Percentiles rank a stretch among this genome's conserved stretches.
These are phyloP conservation scores for Mycena pura DNA, from an alignment of 768 basidiomycete species.

Conservation along the genomic window DNA sequence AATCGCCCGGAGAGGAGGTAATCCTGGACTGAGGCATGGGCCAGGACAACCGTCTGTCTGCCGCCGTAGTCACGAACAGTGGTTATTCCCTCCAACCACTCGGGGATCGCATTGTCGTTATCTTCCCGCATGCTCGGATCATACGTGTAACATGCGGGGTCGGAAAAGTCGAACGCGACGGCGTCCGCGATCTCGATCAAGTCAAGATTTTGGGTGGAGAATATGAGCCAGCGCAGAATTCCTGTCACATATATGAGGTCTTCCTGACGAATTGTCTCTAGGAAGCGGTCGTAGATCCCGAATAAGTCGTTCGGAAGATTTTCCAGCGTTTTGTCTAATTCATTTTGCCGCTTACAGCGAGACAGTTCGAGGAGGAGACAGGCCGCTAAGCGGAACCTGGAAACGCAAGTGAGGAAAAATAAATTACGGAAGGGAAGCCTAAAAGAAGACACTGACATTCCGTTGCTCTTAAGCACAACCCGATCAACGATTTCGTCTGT, in stretches of 20 bases:
- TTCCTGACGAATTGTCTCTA: neutral
- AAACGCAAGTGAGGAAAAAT: neutral
- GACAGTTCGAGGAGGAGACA: constrained; percentile 11
- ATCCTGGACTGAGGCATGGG: constrained; percentile 9
- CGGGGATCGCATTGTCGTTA: neutral
- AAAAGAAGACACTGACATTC: no score
- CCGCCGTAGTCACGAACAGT: neutral
- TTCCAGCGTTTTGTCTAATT: constrained; percentile 1
- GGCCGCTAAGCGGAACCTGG: constrained; percentile 4
- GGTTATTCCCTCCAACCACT: constrained; percentile 5
- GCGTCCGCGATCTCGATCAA: neutral
- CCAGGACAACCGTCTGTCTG: neutral
- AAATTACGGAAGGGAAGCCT: no score
- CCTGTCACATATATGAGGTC: neutral
- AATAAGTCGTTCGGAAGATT: constrained; percentile 11
- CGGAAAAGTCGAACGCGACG: constrained; percentile 6
- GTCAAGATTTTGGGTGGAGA: neutral
- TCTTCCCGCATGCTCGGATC: neutral
- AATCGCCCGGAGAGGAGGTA: neutral
- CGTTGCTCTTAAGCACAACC: no score
- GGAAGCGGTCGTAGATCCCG: constrained; percentile 15
- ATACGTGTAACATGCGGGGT: neutral
- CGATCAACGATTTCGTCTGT: no score
- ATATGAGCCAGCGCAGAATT: neutral
- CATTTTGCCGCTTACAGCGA: neutral